phyloP scores from a whole-genome alignment of 257 asterid genomes.

The Orobanche coerulescens region DNA sequence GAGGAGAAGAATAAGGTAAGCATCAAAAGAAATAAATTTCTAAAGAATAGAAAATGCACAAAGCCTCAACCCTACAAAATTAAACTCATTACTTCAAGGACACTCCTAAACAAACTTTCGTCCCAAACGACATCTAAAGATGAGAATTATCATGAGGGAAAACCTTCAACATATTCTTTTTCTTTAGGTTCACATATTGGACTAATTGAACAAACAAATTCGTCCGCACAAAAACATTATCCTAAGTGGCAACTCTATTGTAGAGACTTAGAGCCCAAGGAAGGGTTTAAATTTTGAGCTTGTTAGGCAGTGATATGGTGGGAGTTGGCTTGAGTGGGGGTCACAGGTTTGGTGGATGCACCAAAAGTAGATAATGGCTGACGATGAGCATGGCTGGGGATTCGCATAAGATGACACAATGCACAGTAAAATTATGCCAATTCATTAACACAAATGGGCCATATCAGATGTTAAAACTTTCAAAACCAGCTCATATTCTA shows the following conservation, averaged over 20 bases:
- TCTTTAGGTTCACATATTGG: neutral
- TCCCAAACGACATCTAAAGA: neutral
- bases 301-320: neutral
- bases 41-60: neutral
- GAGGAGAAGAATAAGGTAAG: neutral
- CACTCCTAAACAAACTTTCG: neutral
- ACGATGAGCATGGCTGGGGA: neutral
- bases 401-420: neutral
- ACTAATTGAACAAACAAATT: neutral
- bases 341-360: neutral
- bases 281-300: neutral
- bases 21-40: neutral
- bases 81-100: slow-evolving; percentile 3
- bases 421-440: neutral
- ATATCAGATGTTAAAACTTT: neutral
- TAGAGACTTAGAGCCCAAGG: neutral
- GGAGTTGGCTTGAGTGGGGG: neutral
- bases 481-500: neutral
- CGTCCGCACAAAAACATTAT: neutral
- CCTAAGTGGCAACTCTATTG: neutral
- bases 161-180: neutral
- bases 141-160: neutral
- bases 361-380: neutral
- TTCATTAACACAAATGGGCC: neutral
- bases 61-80: neutral